phyloP scores from a whole-genome alignment of 768 basidiomycete species.

The Trametes villosa region DNA sequence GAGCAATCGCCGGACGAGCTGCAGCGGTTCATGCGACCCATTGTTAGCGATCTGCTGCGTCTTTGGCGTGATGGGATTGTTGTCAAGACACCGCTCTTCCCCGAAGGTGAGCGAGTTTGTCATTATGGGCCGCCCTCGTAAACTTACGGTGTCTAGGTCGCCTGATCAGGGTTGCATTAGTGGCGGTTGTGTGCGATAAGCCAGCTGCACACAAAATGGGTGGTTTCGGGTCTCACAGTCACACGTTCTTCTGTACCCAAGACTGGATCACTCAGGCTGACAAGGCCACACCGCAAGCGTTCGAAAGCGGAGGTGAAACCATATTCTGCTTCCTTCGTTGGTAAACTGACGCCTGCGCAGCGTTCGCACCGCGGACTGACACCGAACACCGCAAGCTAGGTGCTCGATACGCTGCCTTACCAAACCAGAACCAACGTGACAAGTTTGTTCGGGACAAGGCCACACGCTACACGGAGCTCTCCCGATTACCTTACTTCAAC shows the following conservation, averaged over 20 bases:
- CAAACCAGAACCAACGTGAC: not conserved
- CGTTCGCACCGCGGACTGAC: not conserved
- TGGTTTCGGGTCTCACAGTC: constrained; percentile 35
- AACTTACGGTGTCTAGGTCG: constrained; percentile 24
- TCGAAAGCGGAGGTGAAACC: constrained; percentile 28
- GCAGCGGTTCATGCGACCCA: not conserved
- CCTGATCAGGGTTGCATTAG: constrained; percentile 34
- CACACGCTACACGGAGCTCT: constrained; percentile 1
- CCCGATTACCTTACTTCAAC: constrained; percentile 10
- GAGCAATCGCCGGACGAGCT: not conserved
- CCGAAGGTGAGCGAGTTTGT: not conserved
- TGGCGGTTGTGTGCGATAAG: constrained; percentile 42
- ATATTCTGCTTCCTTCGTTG: not conserved
- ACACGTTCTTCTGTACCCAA: constrained; percentile 38
- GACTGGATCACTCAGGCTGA: constrained; percentile 37
- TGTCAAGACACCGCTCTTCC: not conserved
- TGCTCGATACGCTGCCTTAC: not conserved
- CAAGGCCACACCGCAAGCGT: constrained; percentile 29
- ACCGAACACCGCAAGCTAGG: not conserved
- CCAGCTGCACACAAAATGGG: constrained; percentile 41
- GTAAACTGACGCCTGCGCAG: not conserved
- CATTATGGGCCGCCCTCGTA: not conserved
- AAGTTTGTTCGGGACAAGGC: constrained; percentile 6
- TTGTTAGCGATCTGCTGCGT: not conserved
- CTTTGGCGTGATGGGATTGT: not conserved